Base-by-base conservation (phyloP, 257 asterid species). In the Sherardia arvensis region DNA sequence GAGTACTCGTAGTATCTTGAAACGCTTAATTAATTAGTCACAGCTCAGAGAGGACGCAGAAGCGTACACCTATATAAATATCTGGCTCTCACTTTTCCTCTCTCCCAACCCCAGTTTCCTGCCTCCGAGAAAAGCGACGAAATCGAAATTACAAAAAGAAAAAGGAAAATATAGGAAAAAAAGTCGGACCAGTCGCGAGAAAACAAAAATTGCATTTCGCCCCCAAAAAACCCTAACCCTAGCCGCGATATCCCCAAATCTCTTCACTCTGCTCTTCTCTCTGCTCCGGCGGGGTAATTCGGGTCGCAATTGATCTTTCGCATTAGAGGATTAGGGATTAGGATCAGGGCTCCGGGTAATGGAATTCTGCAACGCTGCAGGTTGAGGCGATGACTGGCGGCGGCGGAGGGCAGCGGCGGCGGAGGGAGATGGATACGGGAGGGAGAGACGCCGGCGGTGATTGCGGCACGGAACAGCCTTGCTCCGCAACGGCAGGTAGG, bases 151-250 rank as follows among this genome's bases (percentile, higher is more conserved):
- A 12, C 14, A 17, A 72, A 36, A 36, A 3, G 34, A 4, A 32
- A 32, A 32, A 32, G 7, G 34, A 12, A 38, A 12, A 36, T 8
- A 38, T 2, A 10, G 47, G 47, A 10, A 15, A 7, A 71, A 74
- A 72, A 72, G 72, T 69, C 76, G 57, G 70, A 64, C 79, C 84
- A 80, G 69, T 33, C 21, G 77, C 76, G 21, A 70, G 66, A 53
- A 69, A 49, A 70, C 73, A 62, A 77, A 38, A 68, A 69, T 60
- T 73, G 27, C 40, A 55, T 65, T 73, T 77, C 71, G 73, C 79
- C 85, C 90, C 74, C 79, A 77, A 27, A 74, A 83, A 85, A 81
- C 91, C 94, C 93, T 83, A 88, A 80, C 84, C 90, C 94, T 82
- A 82, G 90, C 87, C 92, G 85, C 91, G 74, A 55, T 54, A 70